phyloP scores from a whole-genome alignment of 345 rosid species.

The Acer negundo region DNA sequence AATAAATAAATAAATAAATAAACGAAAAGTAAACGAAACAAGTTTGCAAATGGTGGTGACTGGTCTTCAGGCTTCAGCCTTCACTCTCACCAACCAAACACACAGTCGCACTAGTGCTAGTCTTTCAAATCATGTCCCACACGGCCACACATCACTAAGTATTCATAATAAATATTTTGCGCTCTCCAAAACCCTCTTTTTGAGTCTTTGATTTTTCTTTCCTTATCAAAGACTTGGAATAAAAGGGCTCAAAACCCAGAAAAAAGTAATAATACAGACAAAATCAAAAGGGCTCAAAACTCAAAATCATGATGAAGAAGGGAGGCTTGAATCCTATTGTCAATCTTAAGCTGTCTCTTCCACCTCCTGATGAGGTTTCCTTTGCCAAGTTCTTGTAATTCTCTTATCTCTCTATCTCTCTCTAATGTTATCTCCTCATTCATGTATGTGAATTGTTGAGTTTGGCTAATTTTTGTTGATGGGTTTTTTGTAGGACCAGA shows the following conservation, averaged over 20 bases:
- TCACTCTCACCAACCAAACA: neutral
- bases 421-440: neutral
- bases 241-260: too few relatives aligned
- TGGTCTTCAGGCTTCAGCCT: neutral
- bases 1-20: neutral
- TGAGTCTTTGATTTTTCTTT: too few relatives aligned
- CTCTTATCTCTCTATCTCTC: neutral
- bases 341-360: constrained; percentile 56
- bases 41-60: neutral
- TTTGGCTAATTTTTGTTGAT: constrained; percentile 11
- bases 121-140: neutral
- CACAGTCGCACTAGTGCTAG: too few relatives aligned
- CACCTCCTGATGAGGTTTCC: constrained; percentile 52
- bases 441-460: constrained; percentile 5
- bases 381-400: constrained; percentile 66
- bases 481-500: constrained; percentile 48
- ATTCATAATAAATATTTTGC: neutral
- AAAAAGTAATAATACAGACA: neutral
- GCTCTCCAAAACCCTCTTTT: too few relatives aligned
- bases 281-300: neutral
- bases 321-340: constrained; percentile 51
- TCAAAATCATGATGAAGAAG: constrained; percentile 68
- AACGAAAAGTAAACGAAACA: neutral
- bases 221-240: neutral
- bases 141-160: neutral